Base-by-base conservation (phyloP, 495 filamentous ascomycete genomes). In the Hypomontagnella monticulosa region DNA sequence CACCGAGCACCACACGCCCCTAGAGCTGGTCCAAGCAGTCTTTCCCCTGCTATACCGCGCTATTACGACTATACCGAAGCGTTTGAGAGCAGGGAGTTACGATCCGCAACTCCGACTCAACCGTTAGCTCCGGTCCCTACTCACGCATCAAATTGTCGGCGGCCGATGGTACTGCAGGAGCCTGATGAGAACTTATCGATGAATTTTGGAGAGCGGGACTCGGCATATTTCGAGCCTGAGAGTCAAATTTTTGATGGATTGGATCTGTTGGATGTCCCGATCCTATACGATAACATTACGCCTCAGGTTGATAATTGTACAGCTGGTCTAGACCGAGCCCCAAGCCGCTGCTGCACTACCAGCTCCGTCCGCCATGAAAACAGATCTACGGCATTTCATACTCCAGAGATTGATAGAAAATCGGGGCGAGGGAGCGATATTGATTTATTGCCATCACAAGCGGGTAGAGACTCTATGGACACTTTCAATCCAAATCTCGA, bases 1-100 rank as follows among this genome's bases (percentile, higher is more conserved):
- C 73, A 72, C 15, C 73, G 63, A 18, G 54, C 58, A 48, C 67
- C 75, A n/a, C 61, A 67, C 41, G 30, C 19, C 33, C 57, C 30
- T 34, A 73, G 27, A 43, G 14, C 40, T 20, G 61, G 49, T 11
- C 69, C 58, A 14, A 62, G 55, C 46, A 40, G 51, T 16, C 41
- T 61, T 48, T 49, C 42, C 11, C 56, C 67, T 32, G 15, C 67
- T 16, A 63, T 69, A 37, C 78, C 78, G 19, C 57, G 79, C 18
- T 84, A 80, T 59, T 84, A 84, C 68, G 83, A 84, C 63, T 84
- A 84, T 61, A 82, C 80, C 3, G 82, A 84, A 67, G 77, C 76
- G 19, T 84, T 84, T 63, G 80, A 80, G 15, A 58, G 52, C 19
- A 68, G 53, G 14, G 56, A 70, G 8, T 40, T 63, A 44, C 63